Evolutionary conservation across 1,139 yeast genomes (phyloP).

Genomic region (Saccharomyces hybrid): DNA sequence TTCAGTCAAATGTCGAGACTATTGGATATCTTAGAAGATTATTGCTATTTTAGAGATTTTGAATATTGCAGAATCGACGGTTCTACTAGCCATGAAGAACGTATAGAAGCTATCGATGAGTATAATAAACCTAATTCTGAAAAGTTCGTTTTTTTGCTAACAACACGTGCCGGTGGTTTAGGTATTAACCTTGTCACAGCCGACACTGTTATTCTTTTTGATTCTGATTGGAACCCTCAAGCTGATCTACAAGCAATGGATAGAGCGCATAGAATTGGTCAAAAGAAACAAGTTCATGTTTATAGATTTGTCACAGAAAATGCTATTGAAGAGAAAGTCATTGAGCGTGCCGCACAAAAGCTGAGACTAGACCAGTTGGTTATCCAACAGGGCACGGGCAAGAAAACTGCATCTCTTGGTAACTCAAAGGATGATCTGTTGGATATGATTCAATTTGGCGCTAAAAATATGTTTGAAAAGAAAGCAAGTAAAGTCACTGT

Average conservation of each 20-base stretch:
- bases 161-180: conserved; percentile 84
- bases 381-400: conserved; percentile 59
- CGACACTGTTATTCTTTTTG: conserved; percentile 64
- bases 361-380: conserved; percentile 72
- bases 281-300: conserved; percentile 72
- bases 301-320: conserved; percentile 71
- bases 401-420: conserved; percentile 34
- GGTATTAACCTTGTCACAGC: conserved; percentile 76
- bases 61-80: conserved; percentile 77
- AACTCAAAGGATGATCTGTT: conserved; percentile 62
- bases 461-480: conserved; percentile 49
- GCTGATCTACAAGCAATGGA: conserved; percentile 88
- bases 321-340: conserved; percentile 73
- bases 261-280: conserved; percentile 83
- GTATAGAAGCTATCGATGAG: conserved; percentile 69
- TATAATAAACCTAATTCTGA: conserved; percentile 63
- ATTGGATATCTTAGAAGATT: conserved; percentile 73
- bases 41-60: conserved; percentile 59
- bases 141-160: conserved; percentile 62
- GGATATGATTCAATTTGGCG: conserved; percentile 78
- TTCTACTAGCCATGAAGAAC: conserved; percentile 69
- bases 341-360: conserved; percentile 75
- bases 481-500: conserved; percentile 28
- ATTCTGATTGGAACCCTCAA: conserved; percentile 84
- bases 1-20: conserved; percentile 80